phyloP scores from a whole-genome alignment of 2,329 filamentous ascomycete species.

The Paraconiothyrium sp. region DNA sequence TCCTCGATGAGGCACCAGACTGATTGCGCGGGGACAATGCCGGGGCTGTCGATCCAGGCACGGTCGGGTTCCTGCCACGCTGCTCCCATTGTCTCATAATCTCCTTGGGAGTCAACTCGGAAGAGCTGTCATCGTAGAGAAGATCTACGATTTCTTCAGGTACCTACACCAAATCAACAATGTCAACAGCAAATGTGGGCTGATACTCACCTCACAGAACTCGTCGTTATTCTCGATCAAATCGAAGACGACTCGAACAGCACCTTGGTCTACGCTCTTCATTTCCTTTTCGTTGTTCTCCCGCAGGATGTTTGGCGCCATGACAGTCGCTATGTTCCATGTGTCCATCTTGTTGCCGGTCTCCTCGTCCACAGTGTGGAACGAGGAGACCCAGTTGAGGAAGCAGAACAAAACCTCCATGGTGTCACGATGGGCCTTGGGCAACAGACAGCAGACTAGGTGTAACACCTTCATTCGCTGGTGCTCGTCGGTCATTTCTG shows the following conservation, averaged over 20 bases:
- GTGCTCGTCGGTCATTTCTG: constrained; percentile 80
- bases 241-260: constrained; percentile 90
- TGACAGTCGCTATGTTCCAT: constrained; percentile 95
- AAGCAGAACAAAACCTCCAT: constrained; percentile 96
- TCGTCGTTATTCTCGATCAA: constrained; percentile 93
- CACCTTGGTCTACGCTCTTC: constrained; percentile 85
- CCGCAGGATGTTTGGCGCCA: constrained; percentile 93
- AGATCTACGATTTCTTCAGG: constrained; percentile 90
- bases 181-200: not conserved
- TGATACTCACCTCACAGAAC: constrained; percentile 87
- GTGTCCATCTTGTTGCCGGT: constrained; percentile 99
- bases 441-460: constrained; percentile 88
- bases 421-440: constrained; percentile 90
- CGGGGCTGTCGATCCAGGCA: constrained; percentile 58
- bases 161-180: constrained; percentile 67
- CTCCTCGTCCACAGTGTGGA: constrained; percentile 97
- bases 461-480: constrained; percentile 87
- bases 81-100: constrained; percentile 94
- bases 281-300: constrained; percentile 63
- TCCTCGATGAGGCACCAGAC: constrained; percentile 62
- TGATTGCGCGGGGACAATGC: constrained; percentile 46
- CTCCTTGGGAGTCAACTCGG: constrained; percentile 95
- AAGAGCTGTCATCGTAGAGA: constrained; percentile 81
- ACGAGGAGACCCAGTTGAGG: constrained; percentile 96
- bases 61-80: constrained; percentile 72